Conservation (phyloP, 306 rosid genomes). For the Canavalia gladiata region DNA sequence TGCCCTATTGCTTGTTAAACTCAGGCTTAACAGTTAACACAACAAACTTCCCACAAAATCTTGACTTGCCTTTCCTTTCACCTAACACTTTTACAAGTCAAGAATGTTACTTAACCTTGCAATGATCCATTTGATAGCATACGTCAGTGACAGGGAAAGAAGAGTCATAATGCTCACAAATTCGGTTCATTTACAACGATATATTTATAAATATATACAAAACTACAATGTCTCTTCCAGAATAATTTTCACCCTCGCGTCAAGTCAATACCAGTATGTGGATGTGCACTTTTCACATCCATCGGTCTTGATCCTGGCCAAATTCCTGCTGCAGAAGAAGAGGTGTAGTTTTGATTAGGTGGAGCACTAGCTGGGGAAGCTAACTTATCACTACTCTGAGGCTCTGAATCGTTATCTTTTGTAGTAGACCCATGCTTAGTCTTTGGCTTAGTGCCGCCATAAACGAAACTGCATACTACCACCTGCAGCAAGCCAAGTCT, state of each 20-base stretch:
- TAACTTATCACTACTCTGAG: constrained; percentile 63
- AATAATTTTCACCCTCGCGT: constrained; percentile 74
- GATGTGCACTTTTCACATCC: constrained; percentile 66
- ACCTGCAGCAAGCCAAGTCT: constrained; percentile 66
- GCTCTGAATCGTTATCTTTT: constrained; percentile 61
- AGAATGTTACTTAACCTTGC: constrained; percentile 46
- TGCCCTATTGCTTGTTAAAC: not conserved
- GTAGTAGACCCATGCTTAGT: constrained; percentile 57
- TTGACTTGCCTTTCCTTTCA: not conserved
- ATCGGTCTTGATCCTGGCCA: constrained; percentile 73
- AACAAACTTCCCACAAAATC: not conserved
- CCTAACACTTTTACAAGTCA: constrained; percentile 11
- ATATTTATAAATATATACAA: constrained; percentile 74
- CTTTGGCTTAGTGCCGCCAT: constrained; percentile 77
- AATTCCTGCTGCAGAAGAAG: constrained; percentile 58
- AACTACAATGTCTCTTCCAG: constrained; percentile 68
- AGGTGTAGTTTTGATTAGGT: constrained; percentile 65
- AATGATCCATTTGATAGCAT: constrained; percentile 57
- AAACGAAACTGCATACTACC: constrained; percentile 85
- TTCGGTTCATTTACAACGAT: constrained; percentile 71
- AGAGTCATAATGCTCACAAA: constrained; percentile 62
- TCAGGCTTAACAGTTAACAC: not conserved
- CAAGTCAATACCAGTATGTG: constrained; percentile 90
- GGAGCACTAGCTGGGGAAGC: constrained; percentile 64
- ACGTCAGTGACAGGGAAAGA: constrained; percentile 60